Percentiles rank a stretch among this genome's conserved stretches.
These are phyloP conservation scores for Naganishia vaughanmartiniae DNA, from an alignment of 768 basidiomycete species.

Conservation along the genomic window DNA sequence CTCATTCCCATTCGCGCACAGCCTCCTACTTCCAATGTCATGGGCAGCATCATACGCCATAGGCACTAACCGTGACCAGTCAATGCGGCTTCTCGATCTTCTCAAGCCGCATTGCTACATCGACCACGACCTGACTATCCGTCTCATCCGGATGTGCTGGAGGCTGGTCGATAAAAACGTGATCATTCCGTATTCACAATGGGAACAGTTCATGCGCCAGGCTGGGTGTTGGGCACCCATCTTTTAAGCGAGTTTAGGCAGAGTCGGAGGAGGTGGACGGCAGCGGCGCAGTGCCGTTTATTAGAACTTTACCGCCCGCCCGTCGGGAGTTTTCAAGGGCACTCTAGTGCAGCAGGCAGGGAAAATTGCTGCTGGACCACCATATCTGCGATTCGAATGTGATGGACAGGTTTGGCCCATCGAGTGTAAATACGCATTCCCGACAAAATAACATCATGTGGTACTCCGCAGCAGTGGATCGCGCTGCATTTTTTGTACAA, in stretches of 20 bases:
- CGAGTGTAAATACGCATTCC: too few species aligned
- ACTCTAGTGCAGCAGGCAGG: too few species aligned
- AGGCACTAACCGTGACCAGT: background rate
- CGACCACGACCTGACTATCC: conserved; percentile 27
- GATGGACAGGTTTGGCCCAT: too few species aligned
- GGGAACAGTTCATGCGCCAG: conserved; percentile 27
- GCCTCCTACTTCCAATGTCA: conserved; percentile 24
- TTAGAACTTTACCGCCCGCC: too few species aligned
- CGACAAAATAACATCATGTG: too few species aligned
- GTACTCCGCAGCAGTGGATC: too few species aligned
- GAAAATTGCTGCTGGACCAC: too few species aligned
- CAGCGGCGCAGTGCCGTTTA: too few species aligned
- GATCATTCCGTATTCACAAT: conserved; percentile 23
- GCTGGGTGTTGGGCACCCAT: conserved; percentile 26
- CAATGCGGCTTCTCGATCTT: conserved; percentile 6
- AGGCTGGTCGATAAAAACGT: conserved; percentile 7
- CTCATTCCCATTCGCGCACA: background rate
- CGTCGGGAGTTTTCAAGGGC: too few species aligned
- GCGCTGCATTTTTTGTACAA: too few species aligned
- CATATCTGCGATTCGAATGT: too few species aligned
- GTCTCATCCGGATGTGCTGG: conserved; percentile 22
- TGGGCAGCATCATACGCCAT: conserved; percentile 22
- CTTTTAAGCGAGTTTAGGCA: background rate
- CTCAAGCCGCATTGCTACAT: conserved; percentile 23
- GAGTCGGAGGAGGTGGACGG: too few species aligned